Percentiles rank a stretch among this genome's conserved stretches.
These are phyloP conservation scores for Teratosphaeriaceae sp. DNA, from an alignment of 2,329 filamentous ascomycete genomes.

Conservation along the genomic window DNA sequence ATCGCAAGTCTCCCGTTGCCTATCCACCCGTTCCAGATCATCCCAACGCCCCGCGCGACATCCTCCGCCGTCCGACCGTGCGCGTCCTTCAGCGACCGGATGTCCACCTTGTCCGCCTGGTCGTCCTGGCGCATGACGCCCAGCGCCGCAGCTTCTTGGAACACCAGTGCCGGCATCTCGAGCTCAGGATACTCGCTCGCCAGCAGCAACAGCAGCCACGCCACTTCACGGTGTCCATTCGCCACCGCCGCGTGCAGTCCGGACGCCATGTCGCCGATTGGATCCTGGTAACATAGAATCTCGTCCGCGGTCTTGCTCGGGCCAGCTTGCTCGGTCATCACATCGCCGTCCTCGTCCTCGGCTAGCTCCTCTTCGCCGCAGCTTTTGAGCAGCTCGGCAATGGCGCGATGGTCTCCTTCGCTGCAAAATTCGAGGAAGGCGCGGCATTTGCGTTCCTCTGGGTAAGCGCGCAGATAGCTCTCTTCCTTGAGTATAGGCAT, in stretches of 20 bases:
- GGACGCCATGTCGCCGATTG: slow-evolving; percentile 58
- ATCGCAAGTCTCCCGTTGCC: slow-evolving; percentile 27
- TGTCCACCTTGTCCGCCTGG: slow-evolving; percentile 45
- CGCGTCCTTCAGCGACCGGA: slow-evolving; percentile 50
- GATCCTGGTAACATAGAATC: slow-evolving; percentile 66
- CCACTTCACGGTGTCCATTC: slow-evolving; percentile 57
- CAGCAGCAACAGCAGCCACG: slow-evolving; percentile 65
- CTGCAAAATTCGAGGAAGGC: slow-evolving; percentile 70
- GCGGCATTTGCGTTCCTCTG: slow-evolving; percentile 60
- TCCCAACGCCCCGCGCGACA: slow-evolving; percentile 43
- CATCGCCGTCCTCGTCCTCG: slow-evolving; percentile 40
- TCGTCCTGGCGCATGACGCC: slow-evolving; percentile 56
- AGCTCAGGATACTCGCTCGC: slow-evolving; percentile 53
- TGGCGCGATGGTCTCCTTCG: slow-evolving; percentile 64
- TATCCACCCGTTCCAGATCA: slow-evolving; percentile 46
- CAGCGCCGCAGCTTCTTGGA: slow-evolving; percentile 52
- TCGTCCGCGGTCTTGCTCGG: slow-evolving; percentile 30
- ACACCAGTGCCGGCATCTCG: slow-evolving; percentile 56
- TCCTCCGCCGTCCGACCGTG: slow-evolving; percentile 47
- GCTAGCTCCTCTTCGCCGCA: slow-evolving; percentile 46
- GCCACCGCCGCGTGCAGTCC: slow-evolving; percentile 67
- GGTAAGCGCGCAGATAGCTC: slow-evolving; percentile 62
- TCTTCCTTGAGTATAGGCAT: slow-evolving; percentile 67
- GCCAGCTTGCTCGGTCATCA: slow-evolving; percentile 30
- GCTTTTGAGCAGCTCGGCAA: slow-evolving; percentile 59